Conservation (phyloP, 225 moss, liverwort and hornwort genomes). For the Polytrichum commune region DNA sequence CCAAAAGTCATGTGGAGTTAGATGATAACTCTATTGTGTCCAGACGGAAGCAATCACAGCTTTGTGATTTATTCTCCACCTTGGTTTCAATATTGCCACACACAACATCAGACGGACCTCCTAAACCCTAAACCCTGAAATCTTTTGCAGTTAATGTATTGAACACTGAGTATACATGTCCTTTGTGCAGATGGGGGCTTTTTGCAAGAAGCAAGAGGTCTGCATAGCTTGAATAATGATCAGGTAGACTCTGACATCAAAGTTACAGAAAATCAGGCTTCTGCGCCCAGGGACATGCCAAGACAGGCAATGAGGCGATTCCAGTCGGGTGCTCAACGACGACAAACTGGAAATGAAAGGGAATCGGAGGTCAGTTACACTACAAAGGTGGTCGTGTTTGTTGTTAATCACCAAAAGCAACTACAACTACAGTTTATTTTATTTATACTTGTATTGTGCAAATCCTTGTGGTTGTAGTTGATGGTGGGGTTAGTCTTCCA, state of each 20-base stretch:
- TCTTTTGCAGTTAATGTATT: neutral
- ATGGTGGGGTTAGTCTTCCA: neutral
- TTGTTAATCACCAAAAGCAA: neutral
- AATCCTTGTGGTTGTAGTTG: neutral
- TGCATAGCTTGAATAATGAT: conserved; percentile 16
- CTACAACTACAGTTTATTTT: neutral
- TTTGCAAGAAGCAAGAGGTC: conserved; percentile 15
- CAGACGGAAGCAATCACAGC: neutral
- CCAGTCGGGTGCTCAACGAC: conserved; percentile 15
- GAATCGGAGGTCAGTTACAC: conserved; percentile 17
- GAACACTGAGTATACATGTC: neutral
- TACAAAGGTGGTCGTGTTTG: neutral
- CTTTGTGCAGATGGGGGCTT: conserved; percentile 15
- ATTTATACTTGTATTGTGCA: neutral
- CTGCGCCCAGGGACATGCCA: conserved; percentile 23
- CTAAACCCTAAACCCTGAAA: neutral
- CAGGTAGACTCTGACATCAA: conserved; percentile 23
- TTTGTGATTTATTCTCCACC: neutral
- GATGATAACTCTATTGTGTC: neutral
- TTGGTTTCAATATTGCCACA: neutral
- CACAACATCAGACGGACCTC: neutral
- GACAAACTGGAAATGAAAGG: conserved; percentile 11
- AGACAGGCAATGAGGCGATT: conserved; percentile 17
- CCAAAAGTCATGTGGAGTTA: neutral
- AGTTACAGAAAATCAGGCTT: conserved; percentile 20